These are phyloP conservation scores for Stemphylium lycopersici DNA, from an alignment of 2,329 filamentous ascomycete species.

Conservation along the genomic window DNA sequence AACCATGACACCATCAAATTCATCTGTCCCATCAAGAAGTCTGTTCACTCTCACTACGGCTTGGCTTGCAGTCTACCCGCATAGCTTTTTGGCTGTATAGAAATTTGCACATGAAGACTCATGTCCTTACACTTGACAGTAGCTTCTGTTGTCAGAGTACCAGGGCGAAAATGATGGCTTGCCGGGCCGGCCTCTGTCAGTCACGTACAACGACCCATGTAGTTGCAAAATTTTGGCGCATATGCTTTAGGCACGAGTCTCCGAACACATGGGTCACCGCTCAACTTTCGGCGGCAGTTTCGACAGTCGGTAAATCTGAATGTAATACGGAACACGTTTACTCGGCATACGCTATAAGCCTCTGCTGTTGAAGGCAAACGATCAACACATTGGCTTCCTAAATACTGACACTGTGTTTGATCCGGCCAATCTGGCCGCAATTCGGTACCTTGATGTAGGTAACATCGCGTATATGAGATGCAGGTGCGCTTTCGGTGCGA, in stretches of 20 bases:
- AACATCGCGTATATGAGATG: neutral
- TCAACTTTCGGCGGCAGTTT: neutral
- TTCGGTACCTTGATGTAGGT: neutral
- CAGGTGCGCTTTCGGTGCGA: neutral
- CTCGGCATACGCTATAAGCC: neutral
- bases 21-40: neutral
- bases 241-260: neutral
- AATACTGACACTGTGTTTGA: neutral
- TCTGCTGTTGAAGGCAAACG: neutral
- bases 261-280: neutral
- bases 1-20: neutral
- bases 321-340: neutral
- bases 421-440: neutral
- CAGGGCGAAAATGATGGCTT: neutral
- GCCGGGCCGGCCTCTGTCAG: neutral
- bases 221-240: neutral
- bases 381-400: neutral
- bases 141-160: neutral
- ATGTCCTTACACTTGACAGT: neutral
- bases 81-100: neutral
- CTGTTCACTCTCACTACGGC: neutral
- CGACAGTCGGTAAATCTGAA: neutral
- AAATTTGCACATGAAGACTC: neutral
- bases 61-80: neutral
- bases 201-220: neutral